Conservation (phyloP, 1,284 basidiomycete genomes). For the Ustilago curta region DNA sequence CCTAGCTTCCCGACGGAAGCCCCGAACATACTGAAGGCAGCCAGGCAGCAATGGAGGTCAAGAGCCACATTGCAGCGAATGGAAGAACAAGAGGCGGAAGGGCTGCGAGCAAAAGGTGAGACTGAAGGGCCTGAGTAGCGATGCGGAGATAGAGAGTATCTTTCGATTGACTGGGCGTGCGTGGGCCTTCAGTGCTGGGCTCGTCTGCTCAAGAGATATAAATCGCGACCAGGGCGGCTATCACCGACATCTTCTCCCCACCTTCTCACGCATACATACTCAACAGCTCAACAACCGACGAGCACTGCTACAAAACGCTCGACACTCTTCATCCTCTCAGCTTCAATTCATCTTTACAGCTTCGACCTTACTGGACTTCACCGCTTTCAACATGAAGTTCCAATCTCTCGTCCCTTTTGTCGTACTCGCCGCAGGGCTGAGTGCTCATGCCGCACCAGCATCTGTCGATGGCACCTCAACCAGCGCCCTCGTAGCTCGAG, state of each 20-base stretch:
- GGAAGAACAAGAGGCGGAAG: not conserved
- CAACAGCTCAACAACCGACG: not conserved
- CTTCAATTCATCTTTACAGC: not conserved
- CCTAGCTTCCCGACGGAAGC: conserved; percentile 1
- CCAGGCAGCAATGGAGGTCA: no score
- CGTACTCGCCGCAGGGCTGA: conserved; percentile 30
- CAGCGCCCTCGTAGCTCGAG: conserved; percentile 22
- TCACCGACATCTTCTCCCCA: not conserved
- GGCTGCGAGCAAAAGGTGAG: no score
- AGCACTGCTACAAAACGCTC: not conserved
- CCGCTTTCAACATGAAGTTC: conserved; percentile 27
- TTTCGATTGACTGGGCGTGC: not conserved
- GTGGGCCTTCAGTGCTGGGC: not conserved
- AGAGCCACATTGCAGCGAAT: not conserved
- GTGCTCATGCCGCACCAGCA: conserved; percentile 36
- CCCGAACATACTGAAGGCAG: not conserved
- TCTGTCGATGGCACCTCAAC: conserved; percentile 1
- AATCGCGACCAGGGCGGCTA: not conserved
- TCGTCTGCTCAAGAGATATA: not conserved
- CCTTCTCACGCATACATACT: conserved; percentile 1
- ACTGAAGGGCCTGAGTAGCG: not conserved
- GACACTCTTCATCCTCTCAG: not conserved
- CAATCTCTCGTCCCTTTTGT: conserved; percentile 35
- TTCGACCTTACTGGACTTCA: not conserved
- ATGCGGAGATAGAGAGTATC: not conserved